A percentile compares a stretch with the other conserved stretches of the same genome.
Evolutionary conservation across 2,329 filamentous ascomycete species (phyloP).

Genomic region (Emericellopsis cladophorae): DNA sequence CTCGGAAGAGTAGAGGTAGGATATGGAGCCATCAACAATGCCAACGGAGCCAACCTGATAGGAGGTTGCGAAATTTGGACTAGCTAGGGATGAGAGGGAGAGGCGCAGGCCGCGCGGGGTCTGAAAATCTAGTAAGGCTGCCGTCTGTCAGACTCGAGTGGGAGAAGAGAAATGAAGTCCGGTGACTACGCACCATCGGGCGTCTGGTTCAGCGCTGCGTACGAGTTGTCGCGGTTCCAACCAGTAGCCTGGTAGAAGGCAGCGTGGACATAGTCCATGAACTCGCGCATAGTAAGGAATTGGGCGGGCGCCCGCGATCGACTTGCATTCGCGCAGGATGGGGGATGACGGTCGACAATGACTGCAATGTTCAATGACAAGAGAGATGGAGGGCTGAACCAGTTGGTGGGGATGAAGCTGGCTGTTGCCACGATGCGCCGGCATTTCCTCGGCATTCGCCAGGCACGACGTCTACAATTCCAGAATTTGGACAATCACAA

Average conservation of each 20-base stretch:
- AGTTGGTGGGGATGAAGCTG: neutral
- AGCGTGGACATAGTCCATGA: constrained; percentile 93
- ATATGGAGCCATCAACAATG: constrained; percentile 90
- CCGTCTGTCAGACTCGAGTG: neutral
- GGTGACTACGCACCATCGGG: constrained; percentile 48
- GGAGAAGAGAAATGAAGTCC: neutral
- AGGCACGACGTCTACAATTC: too few species aligned
- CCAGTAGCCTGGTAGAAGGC: constrained; percentile 77
- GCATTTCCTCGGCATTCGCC: too few species aligned
- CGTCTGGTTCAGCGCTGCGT: constrained; percentile 73
- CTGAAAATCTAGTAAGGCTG: constrained; percentile 77
- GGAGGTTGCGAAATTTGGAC: constrained; percentile 85
- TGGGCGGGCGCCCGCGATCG: too few species aligned
- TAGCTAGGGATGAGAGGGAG: constrained; percentile 81
- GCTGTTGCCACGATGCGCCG: too few species aligned
- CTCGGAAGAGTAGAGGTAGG: constrained; percentile 87
- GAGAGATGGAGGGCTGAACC: too few species aligned
- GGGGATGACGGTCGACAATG: neutral
- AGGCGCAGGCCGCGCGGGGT: constrained; percentile 76
- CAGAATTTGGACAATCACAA: too few species aligned
- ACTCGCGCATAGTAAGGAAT: constrained; percentile 62
- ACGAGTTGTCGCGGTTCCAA: constrained; percentile 89
- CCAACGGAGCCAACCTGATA: constrained; percentile 86
- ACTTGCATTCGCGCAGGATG: too few species aligned
- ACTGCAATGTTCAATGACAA: neutral